Evolutionary conservation across 2,329 filamentous ascomycete species (phyloP).

Genomic region (Teratosphaeria destructans): DNA sequence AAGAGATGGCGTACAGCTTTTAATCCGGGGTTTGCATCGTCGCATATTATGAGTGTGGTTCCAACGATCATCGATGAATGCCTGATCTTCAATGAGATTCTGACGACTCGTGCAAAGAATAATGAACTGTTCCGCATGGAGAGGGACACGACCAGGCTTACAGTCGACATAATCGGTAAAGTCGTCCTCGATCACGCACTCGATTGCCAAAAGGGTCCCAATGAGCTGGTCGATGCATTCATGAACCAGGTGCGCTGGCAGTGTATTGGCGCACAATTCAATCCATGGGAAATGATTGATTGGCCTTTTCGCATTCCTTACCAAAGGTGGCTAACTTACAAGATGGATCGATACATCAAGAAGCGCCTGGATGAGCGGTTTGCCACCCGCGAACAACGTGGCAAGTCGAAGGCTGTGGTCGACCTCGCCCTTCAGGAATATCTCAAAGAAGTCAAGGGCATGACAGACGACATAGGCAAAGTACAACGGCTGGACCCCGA

Average conservation of each 20-base stretch:
- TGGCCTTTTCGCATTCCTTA: conserved; percentile 25
- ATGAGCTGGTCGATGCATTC: conserved; percentile 29
- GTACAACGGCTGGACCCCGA: conserved; percentile 24
- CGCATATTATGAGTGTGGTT: conserved; percentile 31
- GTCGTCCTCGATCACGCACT: conserved; percentile 30
- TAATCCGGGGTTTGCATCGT: conserved; percentile 31
- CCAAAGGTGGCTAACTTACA: conserved; percentile 25
- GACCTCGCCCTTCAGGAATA: conserved; percentile 28
- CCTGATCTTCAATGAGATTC: conserved; percentile 23
- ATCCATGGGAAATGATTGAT: conserved; percentile 28
- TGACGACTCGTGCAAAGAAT: conserved; percentile 26
- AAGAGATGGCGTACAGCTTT: conserved; percentile 35
- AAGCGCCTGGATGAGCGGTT: conserved; percentile 29
- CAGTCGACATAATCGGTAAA: conserved; percentile 34
- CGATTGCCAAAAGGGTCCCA: conserved; percentile 24
- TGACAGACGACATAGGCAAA: conserved; percentile 10
- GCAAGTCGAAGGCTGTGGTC: conserved; percentile 25
- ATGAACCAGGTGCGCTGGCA: conserved; percentile 27
- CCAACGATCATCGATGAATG: conserved; percentile 28
- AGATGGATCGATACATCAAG: conserved; percentile 26
- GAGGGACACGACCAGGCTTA: conserved; percentile 28
- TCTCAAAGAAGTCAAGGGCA: conserved; percentile 28
- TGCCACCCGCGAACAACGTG: conserved; percentile 20
- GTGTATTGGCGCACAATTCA: conserved; percentile 23
- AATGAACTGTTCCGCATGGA: conserved; percentile 32